These are phyloP conservation scores for Pascua sp. DNA, from an alignment of 1,284 basidiomycete species.

Conservation along the genomic window DNA sequence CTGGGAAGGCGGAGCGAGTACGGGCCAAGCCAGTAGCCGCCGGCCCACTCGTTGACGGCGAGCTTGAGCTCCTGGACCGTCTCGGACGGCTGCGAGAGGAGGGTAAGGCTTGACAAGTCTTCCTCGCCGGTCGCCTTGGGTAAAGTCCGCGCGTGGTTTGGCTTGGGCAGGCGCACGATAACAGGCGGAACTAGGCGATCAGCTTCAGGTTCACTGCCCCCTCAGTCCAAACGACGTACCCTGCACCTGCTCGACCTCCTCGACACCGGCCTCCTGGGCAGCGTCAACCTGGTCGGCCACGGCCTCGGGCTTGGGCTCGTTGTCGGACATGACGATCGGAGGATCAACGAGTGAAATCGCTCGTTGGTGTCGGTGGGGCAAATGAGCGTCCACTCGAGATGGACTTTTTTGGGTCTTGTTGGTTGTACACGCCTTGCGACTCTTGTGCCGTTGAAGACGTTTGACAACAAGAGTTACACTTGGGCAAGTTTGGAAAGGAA, in stretches of 20 bases:
- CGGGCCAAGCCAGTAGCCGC: slow-evolving; percentile 51
- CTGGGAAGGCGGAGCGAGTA: slow-evolving; percentile 47
- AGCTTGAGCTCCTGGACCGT: slow-evolving; percentile 50
- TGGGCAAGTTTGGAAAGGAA: too few relatives aligned
- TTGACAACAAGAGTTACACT: too few relatives aligned
- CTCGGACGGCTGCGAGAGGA: slow-evolving; percentile 45
- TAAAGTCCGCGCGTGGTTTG: slow-evolving; percentile 41
- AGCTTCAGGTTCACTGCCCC: not conserved
- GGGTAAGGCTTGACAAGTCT: slow-evolving; percentile 31
- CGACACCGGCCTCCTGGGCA: slow-evolving; percentile 6
- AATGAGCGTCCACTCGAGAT: too few relatives aligned
- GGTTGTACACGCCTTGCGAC: too few relatives aligned
- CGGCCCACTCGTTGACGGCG: slow-evolving; percentile 47
- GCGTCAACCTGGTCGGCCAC: slow-evolving; percentile 12
- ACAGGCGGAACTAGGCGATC: slow-evolving; percentile 33
- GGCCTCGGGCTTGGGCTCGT: slow-evolving; percentile 17
- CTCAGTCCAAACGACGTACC: not conserved
- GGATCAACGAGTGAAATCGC: not conserved
- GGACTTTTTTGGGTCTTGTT: too few relatives aligned
- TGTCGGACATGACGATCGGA: slow-evolving; percentile 14
- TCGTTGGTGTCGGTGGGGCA: too few relatives aligned
- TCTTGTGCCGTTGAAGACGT: too few relatives aligned
- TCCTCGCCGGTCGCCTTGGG: slow-evolving; percentile 32
- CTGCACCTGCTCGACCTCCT: slow-evolving; percentile 10
- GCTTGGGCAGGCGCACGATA: slow-evolving; percentile 42